Evolutionary conservation across 306 rosid genomes (phyloP), one percentile per base, ranked within the genome.

Genomic region (Malus asiatica): DNA sequence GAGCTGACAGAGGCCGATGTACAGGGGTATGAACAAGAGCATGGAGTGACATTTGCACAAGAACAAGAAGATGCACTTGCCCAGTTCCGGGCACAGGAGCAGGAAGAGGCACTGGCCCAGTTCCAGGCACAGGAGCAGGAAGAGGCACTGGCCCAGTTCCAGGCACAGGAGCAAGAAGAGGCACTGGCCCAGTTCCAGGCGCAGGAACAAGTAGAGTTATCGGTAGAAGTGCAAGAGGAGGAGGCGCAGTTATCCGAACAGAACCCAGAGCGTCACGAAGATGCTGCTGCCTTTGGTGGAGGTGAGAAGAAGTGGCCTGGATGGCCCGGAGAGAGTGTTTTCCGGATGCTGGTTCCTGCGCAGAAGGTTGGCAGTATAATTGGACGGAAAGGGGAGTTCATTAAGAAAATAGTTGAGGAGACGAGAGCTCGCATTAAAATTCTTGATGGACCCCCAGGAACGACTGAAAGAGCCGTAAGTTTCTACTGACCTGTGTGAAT

Each of bases 301-400:
- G 95, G 88, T 63, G 99, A 96, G 85, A 96, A 93, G 88, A 96
- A 88, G 82, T 96, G 99, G 99, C 99, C 96, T 1, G 99, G 99
- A 70, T 96, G 97, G 99, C 99, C 99, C 0, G 99, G 98, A 11
- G 99, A 96, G 86, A 92, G 93, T 74, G 98, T 96, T 80, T 96
- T 92, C 61, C 86, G 99, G 71, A 92, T 96, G 99, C 74, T 96
- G 79, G 99, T 96, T 76, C 99, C 98, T 33, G 96, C 96, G 0
- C 97, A 92, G 73, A 92, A 92, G 84, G 98, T 96, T 83, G 98
- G 99, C 25, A 90, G 99, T 76, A 93, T 96, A 81, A 96, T 96
- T 82, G 99, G 99, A 44, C 97, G 99, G 29, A 96, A 89, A 68
- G 99, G 98, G 70, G 99, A 96, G 88, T 96, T 92, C 61, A 89